phyloP scores from a whole-genome alignment of 108 stramenopile species.

The Cylindrotheca closterium region DNA sequence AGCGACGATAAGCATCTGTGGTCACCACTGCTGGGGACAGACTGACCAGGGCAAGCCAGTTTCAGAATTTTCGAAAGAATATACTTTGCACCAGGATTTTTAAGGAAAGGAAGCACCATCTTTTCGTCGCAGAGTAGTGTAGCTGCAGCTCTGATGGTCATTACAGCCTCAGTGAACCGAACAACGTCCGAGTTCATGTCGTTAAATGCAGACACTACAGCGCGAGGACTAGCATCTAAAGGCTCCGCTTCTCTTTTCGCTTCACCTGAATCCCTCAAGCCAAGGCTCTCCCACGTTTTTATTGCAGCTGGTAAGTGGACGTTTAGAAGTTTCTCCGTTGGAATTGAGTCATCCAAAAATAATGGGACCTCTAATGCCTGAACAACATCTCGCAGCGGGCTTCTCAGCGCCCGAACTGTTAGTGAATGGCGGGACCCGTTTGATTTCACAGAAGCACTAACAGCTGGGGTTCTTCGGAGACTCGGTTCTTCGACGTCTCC shows the following conservation, averaged over 20 bases:
- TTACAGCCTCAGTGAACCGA: slow-evolving; percentile 14
- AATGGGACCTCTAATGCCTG: slow-evolving; percentile 65
- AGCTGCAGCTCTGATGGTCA: slow-evolving; percentile 36
- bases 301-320: slow-evolving; percentile 8
- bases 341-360: slow-evolving; percentile 30
- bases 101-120: slow-evolving; percentile 20
- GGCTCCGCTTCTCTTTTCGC: not conserved
- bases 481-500: not conserved
- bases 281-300: not conserved
- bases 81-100: not conserved
- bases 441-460: not conserved
- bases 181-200: slow-evolving; percentile 10
- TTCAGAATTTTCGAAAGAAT: slow-evolving; percentile 26
- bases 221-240: not conserved
- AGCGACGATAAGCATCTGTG: slow-evolving; percentile 17
- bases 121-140: slow-evolving; percentile 34
- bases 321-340: not conserved
- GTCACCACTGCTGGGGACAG: not conserved
- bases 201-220: not conserved
- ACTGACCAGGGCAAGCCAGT: slow-evolving; percentile 25
- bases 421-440: slow-evolving; percentile 22
- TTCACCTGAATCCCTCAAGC: not conserved
- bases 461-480: not conserved
- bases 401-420: slow-evolving; percentile 66
- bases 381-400: slow-evolving; percentile 56